Base-by-base conservation (phyloP, 768 basidiomycete species). In the Trametes cinnabarina region DNA sequence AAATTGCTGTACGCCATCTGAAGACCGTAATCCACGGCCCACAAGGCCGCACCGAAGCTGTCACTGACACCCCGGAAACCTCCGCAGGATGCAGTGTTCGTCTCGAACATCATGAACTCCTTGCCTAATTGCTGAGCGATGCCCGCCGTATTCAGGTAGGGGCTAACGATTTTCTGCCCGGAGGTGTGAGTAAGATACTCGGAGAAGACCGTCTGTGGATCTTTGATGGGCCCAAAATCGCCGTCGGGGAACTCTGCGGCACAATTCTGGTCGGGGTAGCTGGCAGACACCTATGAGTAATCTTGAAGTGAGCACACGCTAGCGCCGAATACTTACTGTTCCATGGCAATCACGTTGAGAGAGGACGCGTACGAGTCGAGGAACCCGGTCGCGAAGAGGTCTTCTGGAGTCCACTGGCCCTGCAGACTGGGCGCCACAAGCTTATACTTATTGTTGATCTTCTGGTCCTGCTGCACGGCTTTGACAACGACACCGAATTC, bases 351-450 rank as follows among this genome's bases (percentile, higher is more conserved):
- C 26, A 71, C 75, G 19, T 71, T 72, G 10, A 86, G 65, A 42
- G 73, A 71, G 19, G 75, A 67, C n/a, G 65, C 69, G 57, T 76
- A 84, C 2, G 70, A 60, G 28, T 75, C 70, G 26, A 82, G 70
- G 55, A 80, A 86, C 3, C 79, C 79, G 0, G 83, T 80, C 37
- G 79, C 69, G 77, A 79, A 82, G 3, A 83, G 73, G 42, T 77
- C 66, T 60, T 84, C 77, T 0, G 80, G 82, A 7, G 67, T 69
- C 84, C 83, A 86, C 11, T 69, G 69, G 7, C 77, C 80, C 40
- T 77, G 80, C n/a, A 88, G 67, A 58, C 79, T 85, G 0, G 87
- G 88, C 0, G 82, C 87, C 55, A 88, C 75, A 60, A 90, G 80
- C 37, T 83, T 74, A 34, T 76, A 73, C 35, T 72, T 73, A 22